phyloP scores from a whole-genome alignment of 129 eudicot species.

The Saussurea involucrata region DNA sequence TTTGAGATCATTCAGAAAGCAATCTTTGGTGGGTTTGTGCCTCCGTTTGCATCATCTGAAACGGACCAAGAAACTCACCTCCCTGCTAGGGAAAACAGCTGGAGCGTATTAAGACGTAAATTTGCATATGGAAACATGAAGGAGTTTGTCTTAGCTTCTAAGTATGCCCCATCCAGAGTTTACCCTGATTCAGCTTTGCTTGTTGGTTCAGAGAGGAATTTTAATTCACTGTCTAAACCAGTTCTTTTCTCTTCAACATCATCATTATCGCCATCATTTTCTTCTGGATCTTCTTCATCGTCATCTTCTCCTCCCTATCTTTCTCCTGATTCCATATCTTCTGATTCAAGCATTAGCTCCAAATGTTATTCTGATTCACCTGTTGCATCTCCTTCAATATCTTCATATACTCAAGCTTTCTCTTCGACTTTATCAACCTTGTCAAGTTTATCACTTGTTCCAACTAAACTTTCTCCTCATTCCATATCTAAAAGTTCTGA shows the following conservation, averaged over 20 bases:
- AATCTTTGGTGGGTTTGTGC: constrained; percentile 63
- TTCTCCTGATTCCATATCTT: constrained; percentile 65
- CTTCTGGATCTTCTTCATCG: constrained; percentile 37
- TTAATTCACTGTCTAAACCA: constrained; percentile 17
- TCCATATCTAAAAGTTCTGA: constrained; percentile 61
- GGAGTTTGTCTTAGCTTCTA: constrained; percentile 62
- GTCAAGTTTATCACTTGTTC: constrained; percentile 50
- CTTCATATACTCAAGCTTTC: constrained; percentile 21
- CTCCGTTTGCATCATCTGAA: constrained; percentile 71
- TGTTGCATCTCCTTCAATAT: constrained; percentile 38
- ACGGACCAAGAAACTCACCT: constrained; percentile 69
- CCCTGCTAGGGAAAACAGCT: constrained; percentile 79
- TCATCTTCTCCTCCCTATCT: constrained; percentile 48
- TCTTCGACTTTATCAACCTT: constrained; percentile 36
- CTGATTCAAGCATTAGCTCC: constrained; percentile 64
- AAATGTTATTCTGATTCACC: constrained; percentile 62
- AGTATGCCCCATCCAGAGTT: constrained; percentile 42
- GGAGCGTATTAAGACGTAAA: constrained; percentile 74
- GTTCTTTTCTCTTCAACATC: constrained; percentile 25
- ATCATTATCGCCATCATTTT: constrained; percentile 37
- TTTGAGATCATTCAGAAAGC: constrained; percentile 81
- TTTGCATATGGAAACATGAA: constrained; percentile 64
- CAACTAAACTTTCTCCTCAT: constrained; percentile 59
- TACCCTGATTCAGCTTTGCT: constrained; percentile 45
- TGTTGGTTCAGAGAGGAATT: constrained; percentile 11